These are phyloP conservation scores for Inosperma sp. DNA, from an alignment of 768 basidiomycete genomes.

Conservation along the genomic window DNA sequence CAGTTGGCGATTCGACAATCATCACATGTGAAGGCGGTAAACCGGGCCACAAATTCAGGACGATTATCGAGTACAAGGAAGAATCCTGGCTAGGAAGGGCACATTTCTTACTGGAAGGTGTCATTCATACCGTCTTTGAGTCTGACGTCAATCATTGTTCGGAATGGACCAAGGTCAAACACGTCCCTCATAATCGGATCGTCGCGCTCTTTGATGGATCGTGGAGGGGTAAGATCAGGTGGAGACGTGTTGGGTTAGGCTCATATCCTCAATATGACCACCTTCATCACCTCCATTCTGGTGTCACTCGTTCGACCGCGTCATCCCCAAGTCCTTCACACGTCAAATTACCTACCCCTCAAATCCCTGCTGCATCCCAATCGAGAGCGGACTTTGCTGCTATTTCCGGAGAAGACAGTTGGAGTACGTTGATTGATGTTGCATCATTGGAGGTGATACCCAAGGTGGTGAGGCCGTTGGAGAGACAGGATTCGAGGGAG, in stretches of 20 bases:
- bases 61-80: constrained; percentile 93
- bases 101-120: constrained; percentile 80
- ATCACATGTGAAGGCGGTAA: constrained; percentile 76
- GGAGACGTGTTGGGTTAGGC: constrained; percentile 55
- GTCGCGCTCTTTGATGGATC: constrained; percentile 84
- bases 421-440: constrained; percentile 70
- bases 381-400: constrained; percentile 44
- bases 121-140: constrained; percentile 78
- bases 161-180: constrained; percentile 83
- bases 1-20: constrained; percentile 72
- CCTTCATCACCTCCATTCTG: constrained; percentile 11
- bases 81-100: constrained; percentile 95
- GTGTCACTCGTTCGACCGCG: constrained; percentile 37
- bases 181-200: constrained; percentile 74
- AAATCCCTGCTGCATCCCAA: constrained; percentile 33
- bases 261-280: no score
- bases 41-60: constrained; percentile 58
- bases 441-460: constrained; percentile 66
- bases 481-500: constrained; percentile 74
- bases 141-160: constrained; percentile 52
- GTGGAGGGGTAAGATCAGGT: constrained; percentile 81
- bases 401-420: constrained; percentile 43
- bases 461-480: constrained; percentile 79
- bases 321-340: constrained; percentile 49
- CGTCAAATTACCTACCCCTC: constrained; percentile 34